These are phyloP conservation scores for Dillenia suffruticosa DNA, from an alignment of 164 flowering plant genomes.

Conservation along the genomic window DNA sequence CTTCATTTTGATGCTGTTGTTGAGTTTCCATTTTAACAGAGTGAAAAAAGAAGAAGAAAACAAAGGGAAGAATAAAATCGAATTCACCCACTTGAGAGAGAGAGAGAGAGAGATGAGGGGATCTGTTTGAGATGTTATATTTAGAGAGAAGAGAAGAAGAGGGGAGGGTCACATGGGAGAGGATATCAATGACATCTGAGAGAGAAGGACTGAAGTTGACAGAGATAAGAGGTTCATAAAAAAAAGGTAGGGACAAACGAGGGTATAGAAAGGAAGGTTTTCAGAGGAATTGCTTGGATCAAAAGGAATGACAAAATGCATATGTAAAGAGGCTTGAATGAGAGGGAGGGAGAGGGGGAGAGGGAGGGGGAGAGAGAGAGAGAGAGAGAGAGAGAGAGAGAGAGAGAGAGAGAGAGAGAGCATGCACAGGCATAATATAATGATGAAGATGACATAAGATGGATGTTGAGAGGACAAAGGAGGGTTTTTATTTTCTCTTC, in stretches of 20 bases:
- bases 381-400: constrained; percentile 16
- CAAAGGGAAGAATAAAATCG: constrained; percentile 16
- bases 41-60: constrained; percentile 6
- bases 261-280: constrained; percentile 45
- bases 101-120: constrained; percentile 12
- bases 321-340: constrained; percentile 10
- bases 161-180: constrained; percentile 26
- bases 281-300: constrained; percentile 53
- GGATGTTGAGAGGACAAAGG: constrained; percentile 9
- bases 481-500: neutral
- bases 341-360: too few species aligned
- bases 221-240: constrained; percentile 37
- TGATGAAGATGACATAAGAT: constrained; percentile 12
- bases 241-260: constrained; percentile 66
- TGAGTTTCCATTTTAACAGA: constrained; percentile 40
- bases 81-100: neutral
- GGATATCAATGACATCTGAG: constrained; percentile 60
- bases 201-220: constrained; percentile 94
- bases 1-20: constrained; percentile 30
- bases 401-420: constrained; percentile 16
- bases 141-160: constrained; percentile 11
- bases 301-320: constrained; percentile 43
- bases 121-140: constrained; percentile 12
- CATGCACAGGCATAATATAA: neutral
- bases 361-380: constrained; percentile 22